These are phyloP conservation scores for Ambrosia hybrid DNA, from an alignment of 140 eudicot genomes.

Conservation along the genomic window DNA sequence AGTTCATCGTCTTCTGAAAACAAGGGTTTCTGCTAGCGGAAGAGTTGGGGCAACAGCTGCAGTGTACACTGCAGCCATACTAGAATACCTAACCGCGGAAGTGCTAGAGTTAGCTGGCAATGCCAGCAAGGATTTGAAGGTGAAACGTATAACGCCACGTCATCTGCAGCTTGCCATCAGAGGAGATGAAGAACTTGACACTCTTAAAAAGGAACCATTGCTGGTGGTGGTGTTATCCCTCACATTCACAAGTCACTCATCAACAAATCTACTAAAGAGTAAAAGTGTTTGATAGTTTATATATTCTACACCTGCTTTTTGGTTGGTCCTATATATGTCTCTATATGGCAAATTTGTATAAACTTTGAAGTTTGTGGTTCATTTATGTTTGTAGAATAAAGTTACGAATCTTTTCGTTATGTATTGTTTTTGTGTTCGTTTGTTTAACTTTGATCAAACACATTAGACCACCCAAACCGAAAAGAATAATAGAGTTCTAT, in stretches of 20 bases:
- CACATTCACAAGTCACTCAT: constrained; percentile 74
- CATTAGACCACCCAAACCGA: too few species aligned
- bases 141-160: constrained; percentile 68
- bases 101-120: constrained; percentile 72
- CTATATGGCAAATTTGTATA: background rate
- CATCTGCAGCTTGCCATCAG: constrained; percentile 75
- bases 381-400: constrained; percentile 13
- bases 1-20: constrained; percentile 62
- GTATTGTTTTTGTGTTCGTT: background rate
- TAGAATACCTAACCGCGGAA: constrained; percentile 74
- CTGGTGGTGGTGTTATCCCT: constrained; percentile 75
- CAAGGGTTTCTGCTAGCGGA: constrained; percentile 55
- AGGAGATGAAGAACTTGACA: constrained; percentile 78
- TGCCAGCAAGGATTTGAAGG: constrained; percentile 76
- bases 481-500: too few species aligned
- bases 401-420: background rate
- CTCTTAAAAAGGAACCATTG: constrained; percentile 68
- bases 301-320: background rate
- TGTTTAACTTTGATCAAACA: too few species aligned
- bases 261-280: constrained; percentile 69
- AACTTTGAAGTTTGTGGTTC: constrained; percentile 10
- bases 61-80: constrained; percentile 65
- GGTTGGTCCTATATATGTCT: background rate
- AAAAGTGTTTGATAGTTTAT: background rate
- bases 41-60: constrained; percentile 82